Evolutionary conservation across 768 basidiomycete genomes (phyloP).

Genomic region (Tubosaeta sp.): DNA sequence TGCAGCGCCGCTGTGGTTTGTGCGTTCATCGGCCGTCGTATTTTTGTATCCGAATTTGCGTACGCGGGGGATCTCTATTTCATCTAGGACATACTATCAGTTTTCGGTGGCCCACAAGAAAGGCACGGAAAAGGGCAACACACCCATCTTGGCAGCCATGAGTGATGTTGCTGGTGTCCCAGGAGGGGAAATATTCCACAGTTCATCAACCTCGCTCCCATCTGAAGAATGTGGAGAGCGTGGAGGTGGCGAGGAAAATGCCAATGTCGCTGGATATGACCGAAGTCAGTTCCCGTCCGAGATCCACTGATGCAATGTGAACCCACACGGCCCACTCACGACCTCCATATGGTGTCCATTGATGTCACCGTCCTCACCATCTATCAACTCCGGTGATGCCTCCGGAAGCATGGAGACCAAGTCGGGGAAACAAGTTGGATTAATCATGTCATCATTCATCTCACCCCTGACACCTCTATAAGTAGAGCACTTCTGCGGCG

Average conservation of each 20-base stretch:
- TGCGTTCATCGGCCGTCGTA: slow-evolving; percentile 3
- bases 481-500: slow-evolving; percentile 1
- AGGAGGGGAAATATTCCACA: slow-evolving; percentile 46
- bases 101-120: slow-evolving; percentile 1
- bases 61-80: slow-evolving; percentile 49
- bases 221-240: slow-evolving; percentile 32
- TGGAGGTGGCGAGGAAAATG: slow-evolving; percentile 40
- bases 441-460: background rate
- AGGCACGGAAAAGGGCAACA: slow-evolving; percentile 4
- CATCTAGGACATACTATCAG: slow-evolving; percentile 35
- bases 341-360: slow-evolving; percentile 50
- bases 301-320: slow-evolving; percentile 1
- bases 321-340: slow-evolving; percentile 65
- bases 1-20: slow-evolving; percentile 1
- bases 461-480: background rate
- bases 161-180: slow-evolving; percentile 40
- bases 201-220: slow-evolving; percentile 48
- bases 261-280: slow-evolving; percentile 27
- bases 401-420: slow-evolving; percentile 23
- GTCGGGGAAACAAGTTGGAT: slow-evolving; percentile 21
- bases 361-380: slow-evolving; percentile 42
- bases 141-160: slow-evolving; percentile 50
- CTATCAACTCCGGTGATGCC: slow-evolving; percentile 25
- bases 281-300: slow-evolving; percentile 3
- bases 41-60: slow-evolving; percentile 40